Evolutionary conservation across 2,329 filamentous ascomycete species (phyloP).

Genomic region (Aspergillus pseudonomiae): DNA sequence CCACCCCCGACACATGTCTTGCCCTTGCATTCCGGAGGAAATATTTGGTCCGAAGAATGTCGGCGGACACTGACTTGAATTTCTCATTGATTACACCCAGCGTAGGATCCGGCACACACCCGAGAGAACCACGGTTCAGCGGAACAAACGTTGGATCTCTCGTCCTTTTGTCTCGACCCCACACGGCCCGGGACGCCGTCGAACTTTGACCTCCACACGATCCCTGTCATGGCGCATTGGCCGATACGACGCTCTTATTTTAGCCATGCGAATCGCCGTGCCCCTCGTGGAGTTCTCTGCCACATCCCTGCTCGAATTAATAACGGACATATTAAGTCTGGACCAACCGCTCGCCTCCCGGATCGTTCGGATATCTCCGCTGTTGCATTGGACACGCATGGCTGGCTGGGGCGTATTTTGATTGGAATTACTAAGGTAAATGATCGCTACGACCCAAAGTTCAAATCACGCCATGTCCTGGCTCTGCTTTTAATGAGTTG

Average conservation of each 20-base stretch:
- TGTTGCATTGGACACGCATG: neutral
- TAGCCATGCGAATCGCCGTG: neutral
- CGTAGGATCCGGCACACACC: neutral
- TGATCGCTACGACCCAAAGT: neutral
- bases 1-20: neutral
- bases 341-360: neutral
- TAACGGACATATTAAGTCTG: neutral
- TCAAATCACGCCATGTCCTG: neutral
- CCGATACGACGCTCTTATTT: neutral
- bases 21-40: neutral
- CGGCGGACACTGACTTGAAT: neutral
- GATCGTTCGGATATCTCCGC: neutral
- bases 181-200: slow-evolving; percentile 4
- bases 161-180: neutral
- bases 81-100: neutral
- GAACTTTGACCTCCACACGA: neutral
- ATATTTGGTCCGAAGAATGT: neutral
- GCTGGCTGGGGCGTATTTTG: neutral
- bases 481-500: neutral
- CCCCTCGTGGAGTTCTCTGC: neutral
- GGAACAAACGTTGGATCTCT: neutral
- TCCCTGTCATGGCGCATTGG: neutral
- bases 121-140: neutral
- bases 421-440: neutral
- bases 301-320: neutral